Base-by-base conservation (phyloP, 202 grass and related monocot species). In the Schoenoplectus triqueter region DNA sequence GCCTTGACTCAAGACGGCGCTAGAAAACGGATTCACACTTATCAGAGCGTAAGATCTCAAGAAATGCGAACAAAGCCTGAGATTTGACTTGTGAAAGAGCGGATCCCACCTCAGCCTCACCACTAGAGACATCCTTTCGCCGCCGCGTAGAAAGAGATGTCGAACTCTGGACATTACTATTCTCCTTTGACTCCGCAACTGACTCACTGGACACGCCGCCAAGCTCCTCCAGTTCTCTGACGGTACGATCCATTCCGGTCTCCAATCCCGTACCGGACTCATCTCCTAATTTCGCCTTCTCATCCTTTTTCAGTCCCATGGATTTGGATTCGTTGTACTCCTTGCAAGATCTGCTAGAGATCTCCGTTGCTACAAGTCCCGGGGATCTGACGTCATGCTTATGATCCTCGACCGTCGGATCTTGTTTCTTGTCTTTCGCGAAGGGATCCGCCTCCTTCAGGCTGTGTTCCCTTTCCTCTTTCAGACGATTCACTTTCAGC, bases 91-190 rank as follows among this genome's bases (percentile, higher is more conserved):
- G 76, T 7, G 89, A 66, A 48, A 86, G 64, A 88, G 2, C 55
- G 84, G 6, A 69, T 84, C 0, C 22, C 31, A 31, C 31, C 31
- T 31, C 31, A 31, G 31, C 31, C 31, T 31, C 31, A 31, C 31
- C 31, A 31, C 31, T 31, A 31, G 1, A 31, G 18, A 60, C 54
- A 10, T 41, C 74, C 55, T 84, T 85, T 42, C 56, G 69, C 1
- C 78, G 84, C 9, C 84, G 88, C 3, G 82, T 83, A 8, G 91
- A 98, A 19, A 84, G 88, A 82, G 90, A 95, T 15, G 91, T 89
- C n/a, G 92, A 88, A 84, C 92, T 98, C 87, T 95, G 95, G 74
- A 91, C 88, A 83, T 98, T 92, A 88, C 90, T 98, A 85, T 84
- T 95, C 82, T 98, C 93, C 89, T 92, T 91, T 3, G 95, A 90